These are phyloP conservation scores for Sarocladiaceae sp. DNA, from an alignment of 2,329 filamentous ascomycete genomes.

Conservation along the genomic window DNA sequence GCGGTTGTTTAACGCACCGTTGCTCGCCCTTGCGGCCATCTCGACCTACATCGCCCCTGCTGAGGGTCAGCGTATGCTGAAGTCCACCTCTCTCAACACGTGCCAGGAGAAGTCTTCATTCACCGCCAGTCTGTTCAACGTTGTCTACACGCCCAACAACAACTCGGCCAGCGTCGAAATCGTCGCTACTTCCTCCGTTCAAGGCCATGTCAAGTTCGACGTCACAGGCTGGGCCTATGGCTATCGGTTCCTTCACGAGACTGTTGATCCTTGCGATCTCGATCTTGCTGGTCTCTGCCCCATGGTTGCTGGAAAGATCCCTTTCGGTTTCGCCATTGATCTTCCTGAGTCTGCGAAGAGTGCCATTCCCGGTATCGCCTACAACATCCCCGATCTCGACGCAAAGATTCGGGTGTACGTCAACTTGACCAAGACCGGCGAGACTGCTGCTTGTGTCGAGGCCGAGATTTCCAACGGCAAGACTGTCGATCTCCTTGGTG, in stretches of 20 bases:
- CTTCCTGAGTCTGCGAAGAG: constrained; percentile 51
- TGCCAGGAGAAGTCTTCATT: constrained; percentile 83
- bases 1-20: constrained; percentile 6
- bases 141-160: constrained; percentile 72
- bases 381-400: constrained; percentile 85
- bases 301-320: constrained; percentile 79
- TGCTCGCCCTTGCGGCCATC: constrained; percentile 8
- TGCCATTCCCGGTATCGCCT: constrained; percentile 75
- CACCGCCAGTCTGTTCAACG: constrained; percentile 82
- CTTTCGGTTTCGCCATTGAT: constrained; percentile 62
- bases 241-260: constrained; percentile 60
- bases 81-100: constrained; percentile 75
- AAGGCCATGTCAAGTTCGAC: constrained; percentile 74
- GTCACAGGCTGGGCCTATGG: constrained; percentile 77
- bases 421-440: constrained; percentile 56
- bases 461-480: constrained; percentile 85
- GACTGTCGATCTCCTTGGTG: constrained; percentile 80
- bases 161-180: constrained; percentile 67
- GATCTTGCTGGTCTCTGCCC: constrained; percentile 75
- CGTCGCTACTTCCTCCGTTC: constrained; percentile 73
- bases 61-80: constrained; percentile 60
- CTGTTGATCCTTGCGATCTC: constrained; percentile 68
- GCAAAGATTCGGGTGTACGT: constrained; percentile 77
- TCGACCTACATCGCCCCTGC: constrained; percentile 32
- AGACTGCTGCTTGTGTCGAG: constrained; percentile 77